A percentile compares a stretch with the other conserved stretches of the same genome.
These are phyloP conservation scores for grape (Vitis vinifera) DNA, from an alignment of 164 flowering plant genomes.

Conservation along the genomic window DNA sequence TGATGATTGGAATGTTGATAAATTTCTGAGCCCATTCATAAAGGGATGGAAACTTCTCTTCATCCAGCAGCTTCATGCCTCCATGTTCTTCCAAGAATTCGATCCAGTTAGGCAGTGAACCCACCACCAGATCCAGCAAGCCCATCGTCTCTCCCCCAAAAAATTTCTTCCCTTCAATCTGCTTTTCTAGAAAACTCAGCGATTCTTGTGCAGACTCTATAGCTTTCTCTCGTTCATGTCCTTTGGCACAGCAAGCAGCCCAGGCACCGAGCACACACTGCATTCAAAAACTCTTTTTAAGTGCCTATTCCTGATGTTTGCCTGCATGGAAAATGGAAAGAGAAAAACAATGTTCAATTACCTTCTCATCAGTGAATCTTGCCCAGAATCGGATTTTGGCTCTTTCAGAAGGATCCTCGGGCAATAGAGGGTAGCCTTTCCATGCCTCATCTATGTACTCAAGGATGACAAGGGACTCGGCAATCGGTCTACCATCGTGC, in stretches of 20 bases:
- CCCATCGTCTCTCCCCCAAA: conserved; percentile 29
- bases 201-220: conserved; percentile 22
- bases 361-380: conserved; percentile 24
- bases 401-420: conserved; percentile 19
- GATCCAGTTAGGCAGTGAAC: conserved; percentile 29
- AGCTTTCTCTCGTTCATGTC: conserved; percentile 25
- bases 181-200: conserved; percentile 21
- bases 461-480: conserved; percentile 23
- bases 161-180: conserved; percentile 30
- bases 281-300: conserved; percentile 1
- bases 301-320: too few relatives aligned
- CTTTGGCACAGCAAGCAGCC: conserved; percentile 7
- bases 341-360: background rate
- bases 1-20: conserved; percentile 23
- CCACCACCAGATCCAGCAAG: conserved; percentile 24
- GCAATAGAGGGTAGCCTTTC: conserved; percentile 18
- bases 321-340: background rate
- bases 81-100: conserved; percentile 30
- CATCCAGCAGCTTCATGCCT: conserved; percentile 25
- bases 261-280: background rate
- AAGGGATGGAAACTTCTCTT: conserved; percentile 27
- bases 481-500: conserved; percentile 7
- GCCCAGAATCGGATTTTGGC: conserved; percentile 30
- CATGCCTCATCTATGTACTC: conserved; percentile 30
- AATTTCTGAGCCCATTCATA: conserved; percentile 27